These are phyloP conservation scores for Alternaria sp. DNA, from an alignment of 2,329 filamentous ascomycete species.

Conservation along the genomic window DNA sequence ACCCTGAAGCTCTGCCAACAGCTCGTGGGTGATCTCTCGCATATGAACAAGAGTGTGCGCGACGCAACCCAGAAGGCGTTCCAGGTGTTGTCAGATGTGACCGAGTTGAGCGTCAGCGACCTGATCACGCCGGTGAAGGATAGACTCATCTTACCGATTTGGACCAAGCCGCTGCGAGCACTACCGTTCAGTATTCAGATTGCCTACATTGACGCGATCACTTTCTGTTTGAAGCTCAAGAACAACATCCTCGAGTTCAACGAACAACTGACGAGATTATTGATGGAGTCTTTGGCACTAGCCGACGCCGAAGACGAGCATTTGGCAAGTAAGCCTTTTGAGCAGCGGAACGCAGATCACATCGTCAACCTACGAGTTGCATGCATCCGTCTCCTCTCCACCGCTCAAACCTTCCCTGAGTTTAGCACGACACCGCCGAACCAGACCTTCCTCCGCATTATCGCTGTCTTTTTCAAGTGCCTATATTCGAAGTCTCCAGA, in stretches of 20 bases:
- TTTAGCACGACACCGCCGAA: slow-evolving; percentile 79
- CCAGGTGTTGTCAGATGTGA: slow-evolving; percentile 77
- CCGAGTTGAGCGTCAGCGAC: slow-evolving; percentile 82
- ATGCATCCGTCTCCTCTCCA: slow-evolving; percentile 90
- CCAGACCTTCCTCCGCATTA: slow-evolving; percentile 68
- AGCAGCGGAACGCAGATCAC: slow-evolving; percentile 93
- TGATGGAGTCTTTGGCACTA: slow-evolving; percentile 91
- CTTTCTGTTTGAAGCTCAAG: slow-evolving; percentile 89
- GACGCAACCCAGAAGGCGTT: slow-evolving; percentile 84
- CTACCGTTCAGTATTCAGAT: slow-evolving; percentile 95
- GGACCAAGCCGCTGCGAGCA: slow-evolving; percentile 90
- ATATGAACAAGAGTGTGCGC: slow-evolving; percentile 95
- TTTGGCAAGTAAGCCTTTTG: slow-evolving; percentile 81
- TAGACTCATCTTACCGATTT: slow-evolving; percentile 86
- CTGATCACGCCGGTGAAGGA: slow-evolving; percentile 90
- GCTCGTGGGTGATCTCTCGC: slow-evolving; percentile 85
- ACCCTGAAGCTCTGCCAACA: slow-evolving; percentile 80
- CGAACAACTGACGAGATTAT: slow-evolving; percentile 83
- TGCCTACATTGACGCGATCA: slow-evolving; percentile 97
- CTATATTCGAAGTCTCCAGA: slow-evolving; percentile 91
- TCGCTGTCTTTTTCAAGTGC: slow-evolving; percentile 97
- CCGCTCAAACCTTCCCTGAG: slow-evolving; percentile 90
- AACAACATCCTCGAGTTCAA: slow-evolving; percentile 90
- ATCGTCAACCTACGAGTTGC: slow-evolving; percentile 92
- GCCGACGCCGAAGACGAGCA: slow-evolving; percentile 95